These are phyloP conservation scores for Penstemon davidsonii DNA, from an alignment of 257 asterid species.

Conservation along the genomic window DNA sequence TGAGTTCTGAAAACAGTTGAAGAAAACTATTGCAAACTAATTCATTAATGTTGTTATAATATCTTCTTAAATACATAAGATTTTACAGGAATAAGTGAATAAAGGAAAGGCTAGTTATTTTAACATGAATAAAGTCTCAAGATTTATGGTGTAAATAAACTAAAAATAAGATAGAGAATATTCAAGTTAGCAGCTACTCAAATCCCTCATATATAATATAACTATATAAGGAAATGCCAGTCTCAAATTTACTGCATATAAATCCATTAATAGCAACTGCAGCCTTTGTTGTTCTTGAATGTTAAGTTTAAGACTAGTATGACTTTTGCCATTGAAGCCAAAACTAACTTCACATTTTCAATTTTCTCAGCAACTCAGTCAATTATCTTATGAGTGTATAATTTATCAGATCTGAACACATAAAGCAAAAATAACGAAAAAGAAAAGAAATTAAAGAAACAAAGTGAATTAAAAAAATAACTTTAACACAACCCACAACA, in stretches of 20 bases:
- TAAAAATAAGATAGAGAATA: neutral
- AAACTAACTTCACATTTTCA: neutral
- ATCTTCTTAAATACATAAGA: slow-evolving; percentile 1
- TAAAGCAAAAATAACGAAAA: neutral
- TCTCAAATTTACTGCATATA: slow-evolving; percentile 18
- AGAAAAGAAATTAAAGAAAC: neutral
- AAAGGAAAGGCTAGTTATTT: slow-evolving; percentile 3
- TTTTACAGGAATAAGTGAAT: slow-evolving; percentile 1
- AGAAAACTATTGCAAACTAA: slow-evolving; percentile 22
- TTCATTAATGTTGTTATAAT: slow-evolving; percentile 28
- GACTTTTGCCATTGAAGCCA: neutral
- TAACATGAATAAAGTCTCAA: slow-evolving; percentile 16
- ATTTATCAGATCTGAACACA: slow-evolving; percentile 12
- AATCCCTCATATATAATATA: neutral
- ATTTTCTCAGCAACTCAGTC: neutral
- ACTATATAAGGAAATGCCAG: neutral
- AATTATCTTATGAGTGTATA: too few species aligned
- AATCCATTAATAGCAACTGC: neutral
- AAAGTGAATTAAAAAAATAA: neutral
- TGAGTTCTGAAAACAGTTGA: slow-evolving; percentile 29
- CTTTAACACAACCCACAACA: slow-evolving; percentile 10
- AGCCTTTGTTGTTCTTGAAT: neutral
- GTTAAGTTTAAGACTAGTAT: too few species aligned
- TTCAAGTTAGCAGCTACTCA: slow-evolving; percentile 22
- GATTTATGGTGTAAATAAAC: slow-evolving; percentile 12